These are phyloP conservation scores for Aspergillus diversus DNA, from an alignment of 495 filamentous ascomycete species.

Conservation along the genomic window DNA sequence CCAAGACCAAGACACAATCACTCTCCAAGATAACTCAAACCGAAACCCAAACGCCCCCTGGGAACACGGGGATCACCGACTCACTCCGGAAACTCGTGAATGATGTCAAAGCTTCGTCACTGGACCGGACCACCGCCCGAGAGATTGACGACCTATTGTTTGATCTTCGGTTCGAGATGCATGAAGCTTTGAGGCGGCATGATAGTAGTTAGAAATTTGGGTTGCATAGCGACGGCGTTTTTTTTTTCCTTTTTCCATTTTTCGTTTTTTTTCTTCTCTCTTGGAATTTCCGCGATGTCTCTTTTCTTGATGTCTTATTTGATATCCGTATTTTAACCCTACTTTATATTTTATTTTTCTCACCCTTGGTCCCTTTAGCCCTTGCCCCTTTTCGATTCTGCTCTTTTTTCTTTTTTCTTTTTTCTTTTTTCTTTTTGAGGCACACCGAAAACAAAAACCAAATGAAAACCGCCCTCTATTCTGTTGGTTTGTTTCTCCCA, in stretches of 20 bases:
- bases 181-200: constrained; percentile 60
- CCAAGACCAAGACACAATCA: not conserved
- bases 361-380: not conserved
- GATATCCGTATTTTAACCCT: not conserved
- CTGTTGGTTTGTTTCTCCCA: not conserved
- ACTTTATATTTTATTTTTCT: not conserved
- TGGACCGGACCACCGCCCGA: constrained; percentile 56
- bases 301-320: not conserved
- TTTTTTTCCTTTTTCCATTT: not conserved
- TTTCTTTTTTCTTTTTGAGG: not conserved
- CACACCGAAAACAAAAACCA: too few species aligned
- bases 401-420: not conserved
- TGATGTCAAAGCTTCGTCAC: constrained; percentile 50
- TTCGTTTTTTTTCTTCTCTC: not conserved
- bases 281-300: too few species aligned
- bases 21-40: constrained; percentile 20
- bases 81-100: constrained; percentile 55
- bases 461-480: too few species aligned
- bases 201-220: constrained; percentile 19
- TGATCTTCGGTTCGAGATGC: constrained; percentile 66
- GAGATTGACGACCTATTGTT: constrained; percentile 69
- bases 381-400: not conserved
- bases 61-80: constrained; percentile 41
- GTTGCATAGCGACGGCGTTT: constrained; percentile 53
- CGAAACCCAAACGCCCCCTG: constrained; percentile 3